Conservation (phyloP, 352 stramenopile species). For the Aphanomyces stellatus region DNA sequence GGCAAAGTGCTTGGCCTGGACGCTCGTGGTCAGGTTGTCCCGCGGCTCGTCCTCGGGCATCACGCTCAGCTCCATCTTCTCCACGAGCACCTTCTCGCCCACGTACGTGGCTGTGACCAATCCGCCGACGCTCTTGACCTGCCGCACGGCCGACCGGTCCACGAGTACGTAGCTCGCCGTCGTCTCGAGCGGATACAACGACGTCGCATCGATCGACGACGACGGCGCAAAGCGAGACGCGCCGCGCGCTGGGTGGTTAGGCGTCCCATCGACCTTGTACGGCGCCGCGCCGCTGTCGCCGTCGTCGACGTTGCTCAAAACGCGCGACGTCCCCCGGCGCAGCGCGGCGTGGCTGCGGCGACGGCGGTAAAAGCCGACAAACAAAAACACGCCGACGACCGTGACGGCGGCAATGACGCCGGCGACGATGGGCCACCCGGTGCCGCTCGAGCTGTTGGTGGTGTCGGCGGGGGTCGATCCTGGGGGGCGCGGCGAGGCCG, state of each 20-base stretch:
- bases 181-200: neutral
- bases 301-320: neutral
- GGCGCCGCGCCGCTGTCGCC: neutral
- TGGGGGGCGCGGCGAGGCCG: too few relatives aligned
- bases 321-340: neutral
- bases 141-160: neutral
- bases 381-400: neutral
- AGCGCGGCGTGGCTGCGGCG: neutral
- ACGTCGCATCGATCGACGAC: neutral
- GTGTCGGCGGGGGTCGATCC: neutral
- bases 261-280: neutral
- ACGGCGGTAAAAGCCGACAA: neutral
- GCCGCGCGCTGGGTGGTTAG: neutral
- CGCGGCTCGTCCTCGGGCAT: neutral
- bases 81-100: neutral
- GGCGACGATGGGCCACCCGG: neutral
- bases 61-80: slow-evolving; percentile 3
- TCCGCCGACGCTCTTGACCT: neutral
- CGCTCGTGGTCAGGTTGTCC: neutral
- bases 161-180: neutral
- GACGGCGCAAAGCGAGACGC: neutral
- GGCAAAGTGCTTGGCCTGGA: neutral
- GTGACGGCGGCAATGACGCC: neutral
- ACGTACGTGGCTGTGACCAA: neutral
- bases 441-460: neutral